Base-by-base conservation (phyloP, 768 basidiomycete genomes). In the Rhizopogon vinicolor region DNA sequence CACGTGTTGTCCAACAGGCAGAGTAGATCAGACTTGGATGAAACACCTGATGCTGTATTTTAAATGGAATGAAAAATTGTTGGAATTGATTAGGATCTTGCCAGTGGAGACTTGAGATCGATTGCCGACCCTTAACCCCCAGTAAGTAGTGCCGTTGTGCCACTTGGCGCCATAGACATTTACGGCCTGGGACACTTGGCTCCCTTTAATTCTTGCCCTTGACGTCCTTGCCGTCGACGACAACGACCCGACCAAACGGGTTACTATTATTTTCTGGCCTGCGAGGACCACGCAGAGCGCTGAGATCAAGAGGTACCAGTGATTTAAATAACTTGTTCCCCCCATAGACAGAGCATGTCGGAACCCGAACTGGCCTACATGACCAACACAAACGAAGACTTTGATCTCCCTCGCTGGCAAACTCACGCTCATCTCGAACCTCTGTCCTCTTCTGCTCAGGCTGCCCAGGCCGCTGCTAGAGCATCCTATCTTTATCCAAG, bases 281-380 rank as follows among this genome's bases (percentile, higher is more conserved):
- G 19, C 52, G 22, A 59, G 52, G 45, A 54, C 25, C 39, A 48
- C 51, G 44, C 31, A 50, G 40, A 35, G 49, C 35, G 41, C 43
- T 44, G 53, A 44, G 39, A 49, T 54, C 29, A 44, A 19, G 16
- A 54, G 43, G 44, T 46, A 40, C 40, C 50, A 22, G 29, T 40
- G 50, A 16, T 40, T 52, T 31, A 31, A 25, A 28, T 25, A 37
- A 31, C n/a, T 31, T 46, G 60, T 19, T 33, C 25, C 22, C 35
- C 35, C 42, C 12, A 28, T 52, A 55, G 35, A 43, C 50, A 58
- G 64, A 67, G 66, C 71, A 87, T 88, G 85, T 86, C 85, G 65
- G 84, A 87, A 81, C 79, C 84, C 68, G 85, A 87, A 75, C 79
- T 85, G 57, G 79, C 78, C 62, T 87, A 85, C 81, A 87, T 89